Evolutionary conservation across 805 yeast species (phyloP), one percentile per base, ranked within the genome.

Genomic region (Lipomyces lipofer): DNA sequence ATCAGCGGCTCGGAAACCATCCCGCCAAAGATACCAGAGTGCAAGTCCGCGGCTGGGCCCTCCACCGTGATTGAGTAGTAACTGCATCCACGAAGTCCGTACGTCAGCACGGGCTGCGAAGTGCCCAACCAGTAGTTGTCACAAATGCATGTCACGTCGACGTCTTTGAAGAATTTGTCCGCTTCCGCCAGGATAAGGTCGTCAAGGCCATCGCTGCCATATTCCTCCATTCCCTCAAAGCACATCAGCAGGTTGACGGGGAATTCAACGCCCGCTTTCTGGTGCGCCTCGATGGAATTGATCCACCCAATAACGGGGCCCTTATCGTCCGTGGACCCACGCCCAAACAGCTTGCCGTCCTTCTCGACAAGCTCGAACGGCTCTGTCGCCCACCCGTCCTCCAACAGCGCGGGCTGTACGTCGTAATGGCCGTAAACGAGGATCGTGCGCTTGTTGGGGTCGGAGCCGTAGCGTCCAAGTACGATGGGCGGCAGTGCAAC

Each of bases 91-190:
- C 99, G 85, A 66, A 94, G 82, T 46, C 99, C 99, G 72, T 94
- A 94, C 29, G 99, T 94, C 67, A 94, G 82, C 8, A 89, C 98
- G 17, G 99, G 99, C 70, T 94, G 91, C 63, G 83, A 84, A 58
- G 98, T 92, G 63, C 99, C 99, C 57, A 94, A 79, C 99, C 99
- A 94, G 52, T 94, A 94, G 77, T 94, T 94, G 73, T 94, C 99
- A 51, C 94, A 84, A 65, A 94, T 94, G 70, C 97, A 90, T 49
- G 91, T 97, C 33, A 96, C 90, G 69, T 92, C 95, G 47, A 91
- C 95, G 39, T 82, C 84, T 70, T 86, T 84, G 78, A 94, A 94
- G 73, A 89, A 94, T 36, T 73, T 71, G 49, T 78, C 71, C 51
- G 95, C 91, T 75, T 94, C 98, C 39, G 75, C 72, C 47, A 83